phyloP scores from a whole-genome alignment of 306 rosid species.

The Acmispon strigosus region DNA sequence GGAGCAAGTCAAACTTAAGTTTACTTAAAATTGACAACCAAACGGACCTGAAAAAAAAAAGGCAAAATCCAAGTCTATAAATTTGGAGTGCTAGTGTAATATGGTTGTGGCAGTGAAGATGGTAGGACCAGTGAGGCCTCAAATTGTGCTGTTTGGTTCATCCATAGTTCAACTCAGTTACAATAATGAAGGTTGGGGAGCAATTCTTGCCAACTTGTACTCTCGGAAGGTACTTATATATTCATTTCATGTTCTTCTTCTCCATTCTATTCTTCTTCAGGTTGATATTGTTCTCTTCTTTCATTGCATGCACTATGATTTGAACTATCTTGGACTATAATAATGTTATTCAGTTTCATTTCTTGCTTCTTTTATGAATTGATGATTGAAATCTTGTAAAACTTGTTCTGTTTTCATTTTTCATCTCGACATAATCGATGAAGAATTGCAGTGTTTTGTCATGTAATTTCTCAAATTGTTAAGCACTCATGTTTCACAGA shows the following conservation, averaged over 20 bases:
- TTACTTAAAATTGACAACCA: too few species aligned
- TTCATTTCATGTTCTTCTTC: not conserved
- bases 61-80: not conserved
- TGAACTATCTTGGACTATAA: too few species aligned
- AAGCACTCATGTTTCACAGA: not conserved
- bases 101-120: slow-evolving; percentile 29
- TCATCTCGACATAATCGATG: not conserved
- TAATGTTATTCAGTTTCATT: not conserved
- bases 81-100: not conserved
- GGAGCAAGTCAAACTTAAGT: too few species aligned
- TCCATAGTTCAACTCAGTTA: slow-evolving; percentile 68
- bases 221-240: slow-evolving; percentile 50
- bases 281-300: not conserved
- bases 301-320: not conserved
- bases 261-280: not conserved
- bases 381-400: not conserved
- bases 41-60: not conserved
- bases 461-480: not conserved
- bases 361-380: not conserved
- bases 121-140: slow-evolving; percentile 84
- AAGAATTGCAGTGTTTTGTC: not conserved
- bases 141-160: slow-evolving; percentile 85
- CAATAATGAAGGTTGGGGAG: slow-evolving; percentile 66
- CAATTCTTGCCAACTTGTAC: slow-evolving; percentile 58
- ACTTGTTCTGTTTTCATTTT: not conserved